Base-by-base conservation (phyloP, 1,139 yeast genomes). In the Suhomyces guaymorum region DNA sequence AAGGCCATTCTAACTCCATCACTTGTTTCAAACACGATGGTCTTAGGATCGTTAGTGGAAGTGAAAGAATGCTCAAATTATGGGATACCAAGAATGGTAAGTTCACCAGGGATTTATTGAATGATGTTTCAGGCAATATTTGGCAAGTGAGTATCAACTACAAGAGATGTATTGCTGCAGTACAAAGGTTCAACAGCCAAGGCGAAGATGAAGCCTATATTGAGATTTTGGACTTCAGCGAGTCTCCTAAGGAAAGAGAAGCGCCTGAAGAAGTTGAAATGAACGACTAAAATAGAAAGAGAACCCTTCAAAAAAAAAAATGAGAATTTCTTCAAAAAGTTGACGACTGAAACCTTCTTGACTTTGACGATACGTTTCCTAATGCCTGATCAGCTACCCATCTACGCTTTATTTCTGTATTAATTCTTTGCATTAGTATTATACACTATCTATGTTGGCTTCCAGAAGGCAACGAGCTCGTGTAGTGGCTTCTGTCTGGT, bases 61-160 rank as follows among this genome's bases (percentile, higher is more conserved):
- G 95, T 39, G 96, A 86, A 50, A 78, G 66, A 54, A 86, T 78
- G 77, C 74, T 82, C 52, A 89, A 79, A 63, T 73, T 76, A 38
- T 92, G 97, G 92, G 86, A 92, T 54, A 76, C 88, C 22, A 74
- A 79, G 47, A 79, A 82, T 2, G 98, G 97, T 0, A 70, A 72
- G 47, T 75, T 83, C 43, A 79, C 88, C 5, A 73, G 94, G 39
- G 92, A 89, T 49, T 63, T 92, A 39, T 66, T 89, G 37, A 70
- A 76, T 4, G 95, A 85, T 54, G 82, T 82, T 18, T 75, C 89
- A 12, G 89, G 87, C 6, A 84, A 88, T 20, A 89, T 92, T 19
- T 92, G 98, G 98, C 96, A 94, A 51, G 96, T 92, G 2, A 77
- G 86, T 47, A 86, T 89, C 53, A 95, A 88, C 55, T 79, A 80